Conservation (phyloP, 306 rosid genomes). For the Cotoneaster glaucophyllus region DNA sequence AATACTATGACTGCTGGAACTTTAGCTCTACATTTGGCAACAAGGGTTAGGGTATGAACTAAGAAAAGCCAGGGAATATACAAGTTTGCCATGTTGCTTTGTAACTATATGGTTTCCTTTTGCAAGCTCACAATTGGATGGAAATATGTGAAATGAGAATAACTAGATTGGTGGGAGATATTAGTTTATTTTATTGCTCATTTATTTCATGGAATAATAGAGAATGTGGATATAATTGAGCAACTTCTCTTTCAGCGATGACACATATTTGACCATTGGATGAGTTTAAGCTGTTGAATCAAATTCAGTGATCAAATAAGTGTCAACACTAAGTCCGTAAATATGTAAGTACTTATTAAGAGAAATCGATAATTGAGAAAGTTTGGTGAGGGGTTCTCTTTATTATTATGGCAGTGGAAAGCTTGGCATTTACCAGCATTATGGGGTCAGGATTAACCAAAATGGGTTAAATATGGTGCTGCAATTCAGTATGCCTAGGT, state of each 20-base stretch:
- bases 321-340: too few relatives aligned
- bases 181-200: not conserved
- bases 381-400: slow-evolving; percentile 7
- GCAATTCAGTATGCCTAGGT: too few relatives aligned
- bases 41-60: slow-evolving; percentile 1
- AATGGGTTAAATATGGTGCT: not conserved
- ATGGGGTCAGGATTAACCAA: slow-evolving; percentile 1
- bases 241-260: too few relatives aligned
- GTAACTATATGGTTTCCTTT: not conserved
- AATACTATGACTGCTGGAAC: slow-evolving; percentile 51
- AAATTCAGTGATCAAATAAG: too few relatives aligned
- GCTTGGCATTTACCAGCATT: not conserved
- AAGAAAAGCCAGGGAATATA: slow-evolving; percentile 11
- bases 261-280: not conserved
- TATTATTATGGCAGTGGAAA: not conserved
- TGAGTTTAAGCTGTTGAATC: too few relatives aligned
- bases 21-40: slow-evolving; percentile 16
- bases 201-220: not conserved
- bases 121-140: not conserved
- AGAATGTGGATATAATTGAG: too few relatives aligned
- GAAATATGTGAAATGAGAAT: not conserved
- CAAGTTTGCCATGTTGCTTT: slow-evolving; percentile 20
- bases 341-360: too few relatives aligned
- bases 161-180: not conserved
- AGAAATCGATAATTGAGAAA: not conserved